A percentile compares a stretch with the other conserved stretches of the same genome.
Evolutionary conservation across 129 eudicot genomes (phyloP).

Genomic region (Lactuca saligna): DNA sequence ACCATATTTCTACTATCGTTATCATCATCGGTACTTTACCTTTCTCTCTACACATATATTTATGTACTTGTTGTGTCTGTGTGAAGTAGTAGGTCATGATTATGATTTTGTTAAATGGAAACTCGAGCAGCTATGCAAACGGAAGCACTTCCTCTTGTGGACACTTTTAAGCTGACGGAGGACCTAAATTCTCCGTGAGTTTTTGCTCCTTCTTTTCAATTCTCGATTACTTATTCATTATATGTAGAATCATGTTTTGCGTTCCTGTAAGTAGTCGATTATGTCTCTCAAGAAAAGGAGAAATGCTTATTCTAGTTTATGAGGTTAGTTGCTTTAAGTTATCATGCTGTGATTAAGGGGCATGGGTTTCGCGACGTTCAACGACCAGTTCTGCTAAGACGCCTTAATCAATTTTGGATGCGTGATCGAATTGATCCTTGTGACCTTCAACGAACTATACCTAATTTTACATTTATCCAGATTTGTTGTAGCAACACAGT

Average conservation of each 20-base stretch:
- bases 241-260: background rate
- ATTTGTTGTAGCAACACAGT: background rate
- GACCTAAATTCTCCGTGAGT: slow-evolving; percentile 56
- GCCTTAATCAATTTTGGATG: too few species aligned
- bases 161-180: slow-evolving; percentile 66
- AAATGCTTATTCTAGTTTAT: background rate
- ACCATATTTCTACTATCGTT: slow-evolving; percentile 53
- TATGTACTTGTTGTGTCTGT: background rate
- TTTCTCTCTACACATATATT: background rate
- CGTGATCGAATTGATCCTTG: too few species aligned
- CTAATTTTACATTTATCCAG: too few species aligned
- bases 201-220: slow-evolving; percentile 2
- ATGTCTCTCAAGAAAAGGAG: background rate
- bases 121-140: slow-evolving; percentile 79
- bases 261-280: background rate
- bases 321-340: background rate
- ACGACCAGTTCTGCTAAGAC: too few species aligned
- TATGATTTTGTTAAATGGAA: background rate
- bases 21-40: slow-evolving; percentile 59
- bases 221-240: background rate
- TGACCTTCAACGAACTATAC: background rate
- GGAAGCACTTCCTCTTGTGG: slow-evolving; percentile 83
- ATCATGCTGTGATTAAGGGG: background rate
- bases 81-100: background rate
- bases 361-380: background rate